phyloP scores from a whole-genome alignment of 164 flowering plant species.

The Chloranthus sessilifolius region DNA sequence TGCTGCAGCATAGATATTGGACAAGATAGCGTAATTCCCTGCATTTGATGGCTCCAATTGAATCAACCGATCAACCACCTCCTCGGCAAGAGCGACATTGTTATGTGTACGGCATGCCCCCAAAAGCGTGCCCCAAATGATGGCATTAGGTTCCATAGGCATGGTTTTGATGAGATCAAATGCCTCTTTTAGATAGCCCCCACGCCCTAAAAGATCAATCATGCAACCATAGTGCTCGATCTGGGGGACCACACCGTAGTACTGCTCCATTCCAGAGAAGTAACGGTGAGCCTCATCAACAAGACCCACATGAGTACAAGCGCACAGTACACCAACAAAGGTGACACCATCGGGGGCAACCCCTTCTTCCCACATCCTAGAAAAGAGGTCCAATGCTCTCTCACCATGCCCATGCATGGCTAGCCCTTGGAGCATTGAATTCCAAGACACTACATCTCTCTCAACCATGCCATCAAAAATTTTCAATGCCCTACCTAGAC shows the following conservation, averaged over 20 bases:
- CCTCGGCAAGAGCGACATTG: conserved; percentile 47
- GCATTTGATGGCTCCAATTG: conserved; percentile 42
- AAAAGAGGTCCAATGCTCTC: conserved; percentile 28
- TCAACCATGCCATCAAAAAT: conserved; percentile 37
- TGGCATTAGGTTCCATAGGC: conserved; percentile 30
- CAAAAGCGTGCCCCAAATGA: conserved; percentile 64
- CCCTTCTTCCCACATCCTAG: conserved; percentile 52
- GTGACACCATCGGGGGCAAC: conserved; percentile 20
- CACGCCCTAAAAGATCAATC: conserved; percentile 26
- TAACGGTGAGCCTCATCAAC: conserved; percentile 17
- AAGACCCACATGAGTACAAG: conserved; percentile 23
- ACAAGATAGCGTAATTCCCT: conserved; percentile 50
- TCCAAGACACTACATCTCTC: conserved; percentile 77
- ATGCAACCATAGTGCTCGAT: conserved; percentile 33
- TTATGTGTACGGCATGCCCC: conserved; percentile 35
- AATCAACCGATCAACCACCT: conserved; percentile 35
- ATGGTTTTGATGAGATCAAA: conserved; percentile 19
- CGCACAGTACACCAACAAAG: conserved; percentile 21
- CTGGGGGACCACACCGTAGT: conserved; percentile 29
- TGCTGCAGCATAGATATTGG: conserved; percentile 65
- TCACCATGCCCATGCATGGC: conserved; percentile 69
- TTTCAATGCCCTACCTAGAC: conserved; percentile 36
- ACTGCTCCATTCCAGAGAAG: conserved; percentile 19
- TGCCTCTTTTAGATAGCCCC: conserved; percentile 22
- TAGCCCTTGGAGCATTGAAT: conserved; percentile 67